phyloP scores from a whole-genome alignment of 306 rosid genomes.

The Delonix regia region DNA sequence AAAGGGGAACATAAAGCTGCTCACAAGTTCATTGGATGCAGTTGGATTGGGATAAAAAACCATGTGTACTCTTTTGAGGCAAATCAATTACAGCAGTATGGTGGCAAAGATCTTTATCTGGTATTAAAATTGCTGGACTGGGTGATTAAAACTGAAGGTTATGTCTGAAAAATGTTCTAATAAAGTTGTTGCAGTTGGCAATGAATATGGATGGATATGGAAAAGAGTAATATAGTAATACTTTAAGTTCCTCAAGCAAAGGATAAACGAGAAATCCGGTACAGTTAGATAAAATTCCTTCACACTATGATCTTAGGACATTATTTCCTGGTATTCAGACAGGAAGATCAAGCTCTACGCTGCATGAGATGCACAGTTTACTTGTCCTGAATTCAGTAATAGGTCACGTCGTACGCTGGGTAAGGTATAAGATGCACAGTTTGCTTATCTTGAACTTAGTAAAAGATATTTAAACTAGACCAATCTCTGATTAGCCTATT shows the following conservation, averaged over 20 bases:
- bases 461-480: background rate
- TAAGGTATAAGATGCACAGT: background rate
- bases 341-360: background rate
- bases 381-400: too few species aligned
- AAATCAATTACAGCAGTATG: conserved; percentile 62
- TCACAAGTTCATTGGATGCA: conserved; percentile 54
- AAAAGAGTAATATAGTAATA: background rate
- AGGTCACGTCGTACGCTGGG: too few species aligned
- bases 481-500: background rate
- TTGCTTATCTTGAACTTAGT: background rate
- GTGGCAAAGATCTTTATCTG: conserved; percentile 57
- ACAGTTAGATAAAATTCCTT: background rate
- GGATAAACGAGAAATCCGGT: background rate
- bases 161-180: conserved; percentile 30
- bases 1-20: conserved; percentile 46
- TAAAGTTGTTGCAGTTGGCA: conserved; percentile 1
- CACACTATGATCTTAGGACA: background rate
- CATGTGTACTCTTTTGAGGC: conserved; percentile 57
- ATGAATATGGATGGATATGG: conserved; percentile 13
- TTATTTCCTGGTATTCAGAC: background rate
- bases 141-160: conserved; percentile 60
- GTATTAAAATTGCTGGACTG: conserved; percentile 58
- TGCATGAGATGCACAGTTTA: background rate
- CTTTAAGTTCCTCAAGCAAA: background rate
- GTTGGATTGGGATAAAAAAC: conserved; percentile 67